phyloP scores from a whole-genome alignment of 257 asterid species.

The Jacaranda mimosifolia region DNA sequence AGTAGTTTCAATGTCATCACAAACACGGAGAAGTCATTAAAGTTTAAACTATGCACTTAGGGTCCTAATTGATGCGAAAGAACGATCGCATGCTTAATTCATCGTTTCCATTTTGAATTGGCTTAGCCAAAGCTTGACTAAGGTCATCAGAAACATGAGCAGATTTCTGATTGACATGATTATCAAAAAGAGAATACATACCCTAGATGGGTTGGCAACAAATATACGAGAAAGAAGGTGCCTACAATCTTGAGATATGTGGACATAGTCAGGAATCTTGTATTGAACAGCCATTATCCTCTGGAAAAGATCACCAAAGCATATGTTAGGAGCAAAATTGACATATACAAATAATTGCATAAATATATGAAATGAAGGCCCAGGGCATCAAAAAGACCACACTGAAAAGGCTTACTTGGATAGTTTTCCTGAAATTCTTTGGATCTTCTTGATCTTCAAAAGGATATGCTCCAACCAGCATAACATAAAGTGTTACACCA shows the following conservation, averaged over 20 bases:
- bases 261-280: slow-evolving; percentile 87
- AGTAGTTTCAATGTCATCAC: background rate
- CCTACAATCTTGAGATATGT: slow-evolving; percentile 84
- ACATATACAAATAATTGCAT: background rate
- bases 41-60: background rate
- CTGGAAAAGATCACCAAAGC: slow-evolving; percentile 53
- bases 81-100: background rate
- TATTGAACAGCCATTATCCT: slow-evolving; percentile 85
- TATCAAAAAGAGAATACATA: slow-evolving; percentile 33
- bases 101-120: no score
- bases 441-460: slow-evolving; percentile 86
- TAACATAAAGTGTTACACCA: slow-evolving; percentile 83
- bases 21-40: no score
- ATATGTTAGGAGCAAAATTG: slow-evolving; percentile 1
- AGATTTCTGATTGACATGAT: background rate
- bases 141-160: background rate
- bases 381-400: background rate
- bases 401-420: slow-evolving; percentile 58
- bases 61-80: background rate
- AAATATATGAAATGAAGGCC: background rate
- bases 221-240: slow-evolving; percentile 88
- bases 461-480: slow-evolving; percentile 89
- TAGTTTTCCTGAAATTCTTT: slow-evolving; percentile 78
- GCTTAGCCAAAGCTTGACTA: background rate
- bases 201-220: slow-evolving; percentile 70